Conservation (phyloP, 2,329 filamentous ascomycete species). For the Cytospora piceicola region DNA sequence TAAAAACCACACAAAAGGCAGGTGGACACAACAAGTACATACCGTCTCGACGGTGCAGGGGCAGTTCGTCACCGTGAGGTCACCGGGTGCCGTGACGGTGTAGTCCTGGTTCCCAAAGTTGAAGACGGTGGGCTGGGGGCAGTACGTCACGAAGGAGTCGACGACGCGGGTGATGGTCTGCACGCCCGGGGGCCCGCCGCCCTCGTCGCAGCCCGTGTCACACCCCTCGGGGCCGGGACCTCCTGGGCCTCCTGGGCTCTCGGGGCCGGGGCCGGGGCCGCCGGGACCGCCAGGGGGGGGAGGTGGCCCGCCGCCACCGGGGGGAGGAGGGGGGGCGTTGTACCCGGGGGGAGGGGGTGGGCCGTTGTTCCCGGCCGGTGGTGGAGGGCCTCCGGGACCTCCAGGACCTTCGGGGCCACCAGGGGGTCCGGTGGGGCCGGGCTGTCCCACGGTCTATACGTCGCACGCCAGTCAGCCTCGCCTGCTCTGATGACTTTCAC, state of each 20-base stretch:
- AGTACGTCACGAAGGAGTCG: conserved; percentile 45
- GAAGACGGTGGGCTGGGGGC: conserved; percentile 54
- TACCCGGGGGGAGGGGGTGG: too few relatives aligned
- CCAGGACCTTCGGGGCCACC: not conserved
- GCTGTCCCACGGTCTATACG: not conserved
- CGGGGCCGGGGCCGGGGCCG: too few relatives aligned
- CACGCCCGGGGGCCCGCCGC: conserved; percentile 24
- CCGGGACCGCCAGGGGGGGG: too few relatives aligned
- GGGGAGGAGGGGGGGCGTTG: too few relatives aligned
- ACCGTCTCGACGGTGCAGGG: conserved; percentile 50
- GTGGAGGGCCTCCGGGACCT: too few relatives aligned
- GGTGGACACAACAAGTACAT: conserved; percentile 19
- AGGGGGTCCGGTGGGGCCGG: not conserved
- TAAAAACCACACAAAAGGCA: not conserved
- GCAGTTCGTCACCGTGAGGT: conserved; percentile 59
- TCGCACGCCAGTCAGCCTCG: not conserved
- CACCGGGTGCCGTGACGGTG: conserved; percentile 52
- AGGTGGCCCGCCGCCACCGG: too few relatives aligned
- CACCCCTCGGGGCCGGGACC: too few relatives aligned
- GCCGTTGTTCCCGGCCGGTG: too few relatives aligned
- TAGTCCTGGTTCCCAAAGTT: conserved; percentile 56
- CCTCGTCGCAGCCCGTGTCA: too few relatives aligned
- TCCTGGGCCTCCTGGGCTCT: not conserved
- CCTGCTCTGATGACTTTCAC: not conserved
- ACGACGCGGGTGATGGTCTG: conserved; percentile 40